phyloP scores from a whole-genome alignment of 2,329 filamentous ascomycete genomes.

The Sporothrix inflata region DNA sequence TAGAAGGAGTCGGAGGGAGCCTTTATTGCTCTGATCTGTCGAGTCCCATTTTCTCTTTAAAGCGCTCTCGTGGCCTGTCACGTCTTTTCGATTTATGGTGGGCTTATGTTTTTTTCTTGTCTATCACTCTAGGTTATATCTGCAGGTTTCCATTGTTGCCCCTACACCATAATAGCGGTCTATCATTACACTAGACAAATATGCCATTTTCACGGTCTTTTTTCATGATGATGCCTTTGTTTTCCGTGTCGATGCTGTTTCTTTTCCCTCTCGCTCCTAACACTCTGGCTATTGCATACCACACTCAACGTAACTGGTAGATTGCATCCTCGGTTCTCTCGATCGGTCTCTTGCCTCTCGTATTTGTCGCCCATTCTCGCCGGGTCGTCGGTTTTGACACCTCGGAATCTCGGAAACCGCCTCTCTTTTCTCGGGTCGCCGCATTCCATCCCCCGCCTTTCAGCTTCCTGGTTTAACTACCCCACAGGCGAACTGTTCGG shows the following conservation, averaged over 20 bases:
- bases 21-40: slow-evolving; percentile 11
- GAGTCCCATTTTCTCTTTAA: not conserved
- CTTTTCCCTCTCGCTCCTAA: not conserved
- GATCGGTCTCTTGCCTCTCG: not conserved
- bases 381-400: not conserved
- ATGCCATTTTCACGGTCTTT: not conserved
- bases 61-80: slow-evolving; percentile 15
- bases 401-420: slow-evolving; percentile 14
- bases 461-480: not conserved
- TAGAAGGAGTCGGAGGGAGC: slow-evolving; percentile 29
- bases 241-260: not conserved
- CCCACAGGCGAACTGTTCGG: not conserved
- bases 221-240: not conserved
- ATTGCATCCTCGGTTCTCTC: not conserved
- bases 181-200: slow-evolving; percentile 4
- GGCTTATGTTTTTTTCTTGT: slow-evolving; percentile 4
- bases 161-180: not conserved
- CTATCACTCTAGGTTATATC: not conserved
- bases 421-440: not conserved
- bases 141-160: slow-evolving; percentile 15
- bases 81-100: slow-evolving; percentile 10
- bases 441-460: not conserved
- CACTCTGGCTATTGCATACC: too few species aligned
- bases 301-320: not conserved
- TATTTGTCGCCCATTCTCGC: not conserved